These are phyloP conservation scores for Phytophthora macrochlamydospora DNA, from an alignment of 352 stramenopile genomes.

Conservation along the genomic window DNA sequence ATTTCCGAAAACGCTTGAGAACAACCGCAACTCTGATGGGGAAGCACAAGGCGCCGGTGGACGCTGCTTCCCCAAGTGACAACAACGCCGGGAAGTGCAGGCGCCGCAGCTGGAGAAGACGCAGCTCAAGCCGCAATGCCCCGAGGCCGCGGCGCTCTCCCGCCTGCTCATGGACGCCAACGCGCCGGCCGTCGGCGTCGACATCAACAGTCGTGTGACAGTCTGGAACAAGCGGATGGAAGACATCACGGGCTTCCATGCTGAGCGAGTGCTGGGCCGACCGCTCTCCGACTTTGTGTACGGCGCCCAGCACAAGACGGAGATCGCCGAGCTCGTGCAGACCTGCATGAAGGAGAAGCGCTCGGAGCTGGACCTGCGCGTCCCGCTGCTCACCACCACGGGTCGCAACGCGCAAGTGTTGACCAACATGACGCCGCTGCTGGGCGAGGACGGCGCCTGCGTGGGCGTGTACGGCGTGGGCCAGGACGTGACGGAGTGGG, in stretches of 20 bases:
- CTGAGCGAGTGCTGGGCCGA: slow-evolving; percentile 41
- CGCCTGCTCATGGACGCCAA: slow-evolving; percentile 66
- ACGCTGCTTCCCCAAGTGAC: neutral
- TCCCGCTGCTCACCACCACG: slow-evolving; percentile 49
- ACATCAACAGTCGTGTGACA: slow-evolving; percentile 49
- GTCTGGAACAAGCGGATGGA: slow-evolving; percentile 68
- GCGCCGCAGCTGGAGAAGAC: neutral
- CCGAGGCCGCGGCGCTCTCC: slow-evolving; percentile 22
- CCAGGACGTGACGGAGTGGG: slow-evolving; percentile 56
- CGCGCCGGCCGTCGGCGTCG: slow-evolving; percentile 64
- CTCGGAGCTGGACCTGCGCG: slow-evolving; percentile 52
- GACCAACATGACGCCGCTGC: slow-evolving; percentile 59
- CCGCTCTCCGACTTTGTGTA: slow-evolving; percentile 63
- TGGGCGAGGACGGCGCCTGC: slow-evolving; percentile 45
- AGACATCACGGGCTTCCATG: slow-evolving; percentile 57
- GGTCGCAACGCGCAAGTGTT: slow-evolving; percentile 55
- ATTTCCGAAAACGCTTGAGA: neutral
- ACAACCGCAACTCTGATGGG: neutral
- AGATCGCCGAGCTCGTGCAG: slow-evolving; percentile 33
- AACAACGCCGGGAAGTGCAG: neutral
- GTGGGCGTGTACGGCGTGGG: slow-evolving; percentile 61
- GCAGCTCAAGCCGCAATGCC: slow-evolving; percentile 3
- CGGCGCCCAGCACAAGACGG: slow-evolving; percentile 33
- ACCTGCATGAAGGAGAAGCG: slow-evolving; percentile 37
- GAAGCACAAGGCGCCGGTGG: neutral